Evolutionary conservation across 2,329 filamentous ascomycete genomes (phyloP).

Genomic region (Pseudopithomyces maydicus): DNA sequence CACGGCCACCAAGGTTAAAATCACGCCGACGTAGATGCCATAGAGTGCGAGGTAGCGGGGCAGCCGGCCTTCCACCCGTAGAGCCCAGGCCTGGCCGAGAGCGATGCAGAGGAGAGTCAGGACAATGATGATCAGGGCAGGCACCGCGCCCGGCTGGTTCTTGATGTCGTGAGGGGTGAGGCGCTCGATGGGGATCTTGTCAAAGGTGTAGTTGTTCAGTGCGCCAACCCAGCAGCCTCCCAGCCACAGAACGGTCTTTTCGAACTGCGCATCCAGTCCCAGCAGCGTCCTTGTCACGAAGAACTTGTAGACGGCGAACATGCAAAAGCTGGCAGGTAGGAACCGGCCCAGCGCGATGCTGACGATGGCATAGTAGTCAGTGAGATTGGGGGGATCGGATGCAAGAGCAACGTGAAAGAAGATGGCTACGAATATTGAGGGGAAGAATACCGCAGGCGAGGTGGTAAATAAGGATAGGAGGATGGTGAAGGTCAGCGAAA

Average conservation of each 20-base stretch:
- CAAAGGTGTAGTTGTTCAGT: conserved; percentile 93
- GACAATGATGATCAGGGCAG: conserved; percentile 80
- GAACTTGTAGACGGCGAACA: conserved; percentile 85
- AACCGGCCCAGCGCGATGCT: conserved; percentile 81
- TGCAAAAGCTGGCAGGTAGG: conserved; percentile 84
- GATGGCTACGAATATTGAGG: conserved; percentile 76
- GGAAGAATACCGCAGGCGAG: conserved; percentile 82
- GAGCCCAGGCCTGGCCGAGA: conserved; percentile 78
- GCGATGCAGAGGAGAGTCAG: conserved; percentile 71
- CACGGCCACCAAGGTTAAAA: conserved; percentile 72
- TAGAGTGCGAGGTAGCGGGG: conserved; percentile 80
- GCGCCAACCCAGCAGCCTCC: conserved; percentile 90
- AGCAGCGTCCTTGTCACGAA: conserved; percentile 74
- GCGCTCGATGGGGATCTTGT: conserved; percentile 89
- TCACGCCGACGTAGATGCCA: conserved; percentile 65
- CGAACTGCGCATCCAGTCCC: conserved; percentile 79
- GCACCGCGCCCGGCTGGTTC: conserved; percentile 85
- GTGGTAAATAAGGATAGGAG: conserved; percentile 81
- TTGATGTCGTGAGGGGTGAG: conserved; percentile 88
- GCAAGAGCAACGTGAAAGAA: conserved; percentile 92
- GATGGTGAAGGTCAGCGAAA: conserved; percentile 80
- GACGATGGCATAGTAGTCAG: conserved; percentile 71
- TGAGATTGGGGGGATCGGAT: conserved; percentile 78
- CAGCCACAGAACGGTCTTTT: conserved; percentile 89
- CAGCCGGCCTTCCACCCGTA: conserved; percentile 83